phyloP scores from a whole-genome alignment of 371 early-diverging fungal genomes.

The Actinomucor elegans region DNA sequence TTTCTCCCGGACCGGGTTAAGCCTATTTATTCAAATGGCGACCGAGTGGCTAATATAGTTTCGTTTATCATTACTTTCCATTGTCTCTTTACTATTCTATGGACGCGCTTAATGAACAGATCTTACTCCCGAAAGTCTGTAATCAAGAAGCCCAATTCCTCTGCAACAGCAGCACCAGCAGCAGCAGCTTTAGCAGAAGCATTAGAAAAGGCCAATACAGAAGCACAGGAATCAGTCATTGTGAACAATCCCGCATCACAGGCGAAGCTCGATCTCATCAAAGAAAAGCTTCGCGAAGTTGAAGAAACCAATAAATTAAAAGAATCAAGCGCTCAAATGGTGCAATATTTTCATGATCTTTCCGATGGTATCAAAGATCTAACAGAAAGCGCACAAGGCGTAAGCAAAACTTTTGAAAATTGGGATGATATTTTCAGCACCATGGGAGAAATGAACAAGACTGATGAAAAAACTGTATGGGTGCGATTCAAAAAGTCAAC shows the following conservation, averaged over 20 bases:
- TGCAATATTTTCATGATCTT: neutral
- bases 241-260: neutral
- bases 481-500: constrained; percentile 1
- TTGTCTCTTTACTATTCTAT: too few species aligned
- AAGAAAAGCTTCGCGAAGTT: neutral
- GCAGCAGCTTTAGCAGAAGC: too few species aligned
- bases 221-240: too few species aligned
- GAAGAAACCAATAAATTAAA: constrained; percentile 6
- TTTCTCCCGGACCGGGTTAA: too few species aligned
- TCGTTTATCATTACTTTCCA: too few species aligned
- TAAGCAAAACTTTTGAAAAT: constrained; percentile 7
- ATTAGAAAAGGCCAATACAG: too few species aligned
- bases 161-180: too few species aligned
- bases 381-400: neutral
- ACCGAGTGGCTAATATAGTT: too few species aligned
- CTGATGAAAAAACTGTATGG: neutral
- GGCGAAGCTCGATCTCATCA: neutral
- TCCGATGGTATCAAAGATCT: neutral
- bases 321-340: neutral
- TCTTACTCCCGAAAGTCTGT: too few species aligned
- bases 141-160: too few species aligned
- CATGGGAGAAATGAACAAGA: constrained; percentile 12
- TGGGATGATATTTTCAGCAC: constrained; percentile 15
- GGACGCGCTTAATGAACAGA: too few species aligned
- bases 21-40: too few species aligned